These are phyloP conservation scores for Mortierella sp. DNA, from an alignment of 371 early-diverging fungal species.

Conservation along the genomic window DNA sequence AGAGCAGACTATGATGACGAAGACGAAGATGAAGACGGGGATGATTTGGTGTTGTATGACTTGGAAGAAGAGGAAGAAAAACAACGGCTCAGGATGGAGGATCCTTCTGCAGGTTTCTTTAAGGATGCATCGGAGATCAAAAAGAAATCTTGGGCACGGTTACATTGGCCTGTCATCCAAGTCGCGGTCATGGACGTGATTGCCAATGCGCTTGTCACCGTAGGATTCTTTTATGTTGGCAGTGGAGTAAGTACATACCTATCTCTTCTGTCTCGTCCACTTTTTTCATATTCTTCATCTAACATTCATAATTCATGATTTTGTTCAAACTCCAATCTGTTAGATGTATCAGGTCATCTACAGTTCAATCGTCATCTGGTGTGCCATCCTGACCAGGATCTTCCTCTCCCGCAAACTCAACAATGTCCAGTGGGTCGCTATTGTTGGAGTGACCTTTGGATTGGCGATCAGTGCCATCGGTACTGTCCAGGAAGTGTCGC, in stretches of 20 bases:
- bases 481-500: conserved; percentile 48
- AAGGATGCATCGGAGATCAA: not conserved
- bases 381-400: conserved; percentile 74
- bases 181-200: conserved; percentile 72
- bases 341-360: conserved; percentile 84
- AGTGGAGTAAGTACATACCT: conserved; percentile 66
- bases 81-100: conserved; percentile 17
- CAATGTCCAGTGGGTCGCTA: conserved; percentile 71
- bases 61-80: conserved; percentile 34
- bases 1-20: conserved; percentile 9
- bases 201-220: conserved; percentile 75
- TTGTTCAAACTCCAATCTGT: too few relatives aligned
- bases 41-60: conserved; percentile 5
- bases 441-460: conserved; percentile 75
- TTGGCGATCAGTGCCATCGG: conserved; percentile 73
- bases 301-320: too few relatives aligned
- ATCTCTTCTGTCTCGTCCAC: not conserved
- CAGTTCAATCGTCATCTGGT: conserved; percentile 81
- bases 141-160: conserved; percentile 49
- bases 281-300: not conserved
- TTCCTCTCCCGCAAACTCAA: conserved; percentile 70
- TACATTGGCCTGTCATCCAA: conserved; percentile 64
- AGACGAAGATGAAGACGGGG: conserved; percentile 8
- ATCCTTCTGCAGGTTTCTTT: not conserved
- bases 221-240: conserved; percentile 81